These are phyloP conservation scores for Ceratobasidium sp. DNA, from an alignment of 1,284 basidiomycete species.

Conservation along the genomic window DNA sequence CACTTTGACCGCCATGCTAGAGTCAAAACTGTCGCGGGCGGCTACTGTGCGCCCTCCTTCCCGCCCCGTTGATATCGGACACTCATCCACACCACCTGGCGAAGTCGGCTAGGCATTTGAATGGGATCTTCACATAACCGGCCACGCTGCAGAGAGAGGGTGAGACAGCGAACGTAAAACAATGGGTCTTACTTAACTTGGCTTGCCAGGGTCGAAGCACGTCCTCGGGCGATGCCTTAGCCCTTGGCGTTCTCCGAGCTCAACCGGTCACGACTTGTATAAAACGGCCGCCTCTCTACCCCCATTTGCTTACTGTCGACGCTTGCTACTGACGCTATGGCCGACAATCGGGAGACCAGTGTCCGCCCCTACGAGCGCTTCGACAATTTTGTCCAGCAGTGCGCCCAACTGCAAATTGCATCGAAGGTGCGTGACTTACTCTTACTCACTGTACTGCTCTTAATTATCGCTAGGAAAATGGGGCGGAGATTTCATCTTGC, in stretches of 20 bases:
- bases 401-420: constrained; percentile 32
- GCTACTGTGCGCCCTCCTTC: constrained; percentile 31
- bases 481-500: neutral
- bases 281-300: too few species aligned
- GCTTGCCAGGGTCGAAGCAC: too few species aligned
- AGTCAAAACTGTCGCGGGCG: constrained; percentile 24
- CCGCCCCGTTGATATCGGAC: constrained; percentile 17
- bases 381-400: constrained; percentile 26
- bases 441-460: neutral
- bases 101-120: too few species aligned
- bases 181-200: too few species aligned
- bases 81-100: neutral
- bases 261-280: too few species aligned
- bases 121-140: too few species aligned
- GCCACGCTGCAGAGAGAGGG: too few species aligned
- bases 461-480: neutral
- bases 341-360: neutral
- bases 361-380: constrained; percentile 19
- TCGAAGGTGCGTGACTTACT: neutral
- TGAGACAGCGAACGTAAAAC: too few species aligned
- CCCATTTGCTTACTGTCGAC: too few species aligned
- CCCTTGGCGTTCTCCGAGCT: too few species aligned
- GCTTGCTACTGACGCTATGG: too few species aligned
- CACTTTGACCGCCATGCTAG: constrained; percentile 13
- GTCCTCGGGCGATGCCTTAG: too few species aligned